Base-by-base conservation (phyloP, 805 yeast genomes). In the Saccharomyces paradoxus region DNA sequence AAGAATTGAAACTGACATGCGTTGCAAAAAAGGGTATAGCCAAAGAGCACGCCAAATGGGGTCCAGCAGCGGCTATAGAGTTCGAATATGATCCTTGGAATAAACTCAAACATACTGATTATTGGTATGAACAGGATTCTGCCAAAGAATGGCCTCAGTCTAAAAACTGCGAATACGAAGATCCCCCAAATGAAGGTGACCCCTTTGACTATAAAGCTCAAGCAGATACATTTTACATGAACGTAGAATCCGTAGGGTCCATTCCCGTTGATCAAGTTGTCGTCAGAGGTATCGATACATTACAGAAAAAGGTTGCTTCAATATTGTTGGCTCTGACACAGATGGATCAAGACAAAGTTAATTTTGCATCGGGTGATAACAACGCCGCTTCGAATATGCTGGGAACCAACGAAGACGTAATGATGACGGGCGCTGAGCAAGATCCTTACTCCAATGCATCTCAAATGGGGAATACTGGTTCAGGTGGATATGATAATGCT, bases 51-150 rank as follows among this genome's bases (percentile, higher is more conserved):
- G 97, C 99, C 50, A 94, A 94, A 68, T 94, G 99, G 99, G 85
- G 94, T 6, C 97, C 99, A 12, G 87, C 96, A 61, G 81, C 97
- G 0, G 98, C 98, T 24, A 81, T 92, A 53, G 97, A 96, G 21
- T 92, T 92, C 65, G 99, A 92, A 71, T 92, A 92, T 67, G 99
- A 92, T 66, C 99, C 99, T n/a, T 92, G 96, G 95, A 94, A 94
- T 73, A 94, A 92, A 73, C 78, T 94, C 64, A 86, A 87, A 68
- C 99, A 94, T 70, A 94, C 99, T 0, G 96, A 90, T 63, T 88
- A 81, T 67, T 94, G 99, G 99, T 89, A 86, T 69, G 99, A 94
- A 73, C 92, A 84, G 58, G 87, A 83, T 67, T 86, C 88, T 32
- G 89, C 82, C 44, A 81, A 77, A 49, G 99, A 94, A 75, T 94